Base-by-base conservation (phyloP, 2,329 filamentous ascomycete genomes). In the Aspergillus hiratsukae region DNA sequence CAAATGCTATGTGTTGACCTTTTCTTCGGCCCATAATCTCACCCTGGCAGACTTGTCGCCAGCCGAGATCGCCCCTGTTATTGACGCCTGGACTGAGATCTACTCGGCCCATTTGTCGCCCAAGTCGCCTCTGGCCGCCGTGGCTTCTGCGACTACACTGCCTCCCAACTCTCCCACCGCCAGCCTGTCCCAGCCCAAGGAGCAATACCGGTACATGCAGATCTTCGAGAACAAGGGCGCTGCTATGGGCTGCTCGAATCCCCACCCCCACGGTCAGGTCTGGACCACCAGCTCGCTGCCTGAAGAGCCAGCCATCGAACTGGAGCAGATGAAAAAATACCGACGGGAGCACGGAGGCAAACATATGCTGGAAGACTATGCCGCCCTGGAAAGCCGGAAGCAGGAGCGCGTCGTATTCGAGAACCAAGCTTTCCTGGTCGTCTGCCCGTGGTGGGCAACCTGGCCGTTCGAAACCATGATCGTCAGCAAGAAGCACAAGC, bases 181-280 rank as follows among this genome's bases (percentile, higher is more conserved):
- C 23, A 69, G 68, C 50, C 70, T 82, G 19, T 64, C 76, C 7
- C 75, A 77, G 28, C 87, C 91, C 4, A 85, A 81, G 52, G 83
- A 89, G 53, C 90, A 96, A 75, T 91, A 96, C 67, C 85, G 89
- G 53, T 97, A 96, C 77, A 97, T 99, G 92, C 94, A 99, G 72
- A 97, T 99, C 62, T 99, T 99, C 61, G 94, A 99, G 78, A 99
- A 99, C 80, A 99, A 99, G 77, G 94, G 94, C 52, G 86, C 89
- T 1, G 91, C 93, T 10, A 99, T 99, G 94, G 94, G 94, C 52
- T 99, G 94, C 79, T 97, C 93, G 1, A 99, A 99, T 73, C 94
- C 94, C 0, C 94, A 99, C 73, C 94, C 94, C 0, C 94, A 99
- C 76, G 93, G 94, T 57, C 94, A 99, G 74, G 82, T 97, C 60